These are phyloP conservation scores for Saturnispora sanitii DNA, from an alignment of 805 yeast genomes.

Conservation along the genomic window DNA sequence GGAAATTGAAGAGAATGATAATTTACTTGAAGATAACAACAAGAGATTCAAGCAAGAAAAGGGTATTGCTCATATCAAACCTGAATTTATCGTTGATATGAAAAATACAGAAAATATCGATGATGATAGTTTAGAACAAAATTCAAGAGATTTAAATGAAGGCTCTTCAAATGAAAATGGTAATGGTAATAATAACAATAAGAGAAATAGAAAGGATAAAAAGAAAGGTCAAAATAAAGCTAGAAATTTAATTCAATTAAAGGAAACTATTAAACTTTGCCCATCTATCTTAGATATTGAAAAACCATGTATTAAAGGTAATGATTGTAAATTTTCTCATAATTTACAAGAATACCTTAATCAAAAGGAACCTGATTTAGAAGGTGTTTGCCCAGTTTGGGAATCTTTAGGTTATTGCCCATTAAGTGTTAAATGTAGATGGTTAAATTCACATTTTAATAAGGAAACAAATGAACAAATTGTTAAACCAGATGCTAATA, in stretches of 20 bases:
- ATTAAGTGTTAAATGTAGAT: conserved; percentile 84
- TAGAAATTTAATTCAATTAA: conserved; percentile 62
- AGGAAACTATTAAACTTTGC: conserved; percentile 59
- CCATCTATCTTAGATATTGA: conserved; percentile 50
- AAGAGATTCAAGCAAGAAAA: conserved; percentile 16
- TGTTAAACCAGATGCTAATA: conserved; percentile 32
- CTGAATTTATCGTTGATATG: conserved; percentile 47
- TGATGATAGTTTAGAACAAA: conserved; percentile 41
- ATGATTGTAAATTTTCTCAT: conserved; percentile 72
- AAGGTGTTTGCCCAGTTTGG: conserved; percentile 78
- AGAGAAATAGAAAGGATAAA: conserved; percentile 28
- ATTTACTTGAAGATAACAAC: background rate
- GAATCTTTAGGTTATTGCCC: conserved; percentile 83
- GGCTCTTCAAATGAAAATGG: conserved; percentile 2
- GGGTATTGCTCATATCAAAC: conserved; percentile 71
- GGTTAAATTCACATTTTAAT: conserved; percentile 66
- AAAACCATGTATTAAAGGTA: conserved; percentile 51
- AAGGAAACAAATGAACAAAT: conserved; percentile 35
- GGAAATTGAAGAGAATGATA: conserved; percentile 5
- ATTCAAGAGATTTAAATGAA: conserved; percentile 5
- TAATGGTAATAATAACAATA: conserved; percentile 17
- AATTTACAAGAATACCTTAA: conserved; percentile 55
- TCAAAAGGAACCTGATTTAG: conserved; percentile 61
- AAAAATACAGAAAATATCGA: conserved; percentile 19
- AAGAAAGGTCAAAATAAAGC: conserved; percentile 64